Conservation (phyloP, 257 asterid genomes). For the Fraxinus pennsylvanica region DNA sequence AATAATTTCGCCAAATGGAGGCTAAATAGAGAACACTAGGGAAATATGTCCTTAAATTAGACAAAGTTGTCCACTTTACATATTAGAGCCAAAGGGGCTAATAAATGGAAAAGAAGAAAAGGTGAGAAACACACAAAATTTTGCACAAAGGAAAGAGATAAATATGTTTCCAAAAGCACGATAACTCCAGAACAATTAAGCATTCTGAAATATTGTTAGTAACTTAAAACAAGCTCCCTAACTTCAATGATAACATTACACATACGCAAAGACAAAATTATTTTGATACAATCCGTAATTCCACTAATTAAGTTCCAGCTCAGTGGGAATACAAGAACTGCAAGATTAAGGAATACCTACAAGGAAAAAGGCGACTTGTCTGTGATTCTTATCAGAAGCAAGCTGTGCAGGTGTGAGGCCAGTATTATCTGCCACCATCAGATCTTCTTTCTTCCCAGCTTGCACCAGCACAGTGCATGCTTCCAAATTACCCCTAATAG, state of each 20-base stretch:
- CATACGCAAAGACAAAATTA: background rate
- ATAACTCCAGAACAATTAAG: background rate
- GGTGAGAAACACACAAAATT: background rate
- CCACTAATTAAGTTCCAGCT: background rate
- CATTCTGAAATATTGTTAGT: background rate
- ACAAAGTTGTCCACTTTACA: background rate
- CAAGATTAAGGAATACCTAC: slow-evolving; percentile 58
- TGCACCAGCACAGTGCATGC: slow-evolving; percentile 99
- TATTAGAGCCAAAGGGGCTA: background rate
- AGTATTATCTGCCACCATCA: slow-evolving; percentile 78
- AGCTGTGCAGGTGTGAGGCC: slow-evolving; percentile 98
- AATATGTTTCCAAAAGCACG: background rate
- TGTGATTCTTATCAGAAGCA: slow-evolving; percentile 90
- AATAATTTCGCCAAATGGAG: too few relatives aligned
- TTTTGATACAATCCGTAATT: background rate
- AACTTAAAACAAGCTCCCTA: background rate
- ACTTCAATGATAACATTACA: background rate
- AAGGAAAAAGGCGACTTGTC: slow-evolving; percentile 99
- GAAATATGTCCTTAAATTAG: slow-evolving; percentile 11
- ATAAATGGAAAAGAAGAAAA: slow-evolving; percentile 4
- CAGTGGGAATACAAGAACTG: slow-evolving; percentile 1
- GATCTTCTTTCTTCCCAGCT: slow-evolving; percentile 95
- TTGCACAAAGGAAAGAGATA: slow-evolving; percentile 6
- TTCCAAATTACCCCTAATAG: slow-evolving; percentile 90
- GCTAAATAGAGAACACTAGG: background rate